A percentile compares a stretch with the other conserved stretches of the same genome.
Conservation (phyloP, 768 basidiomycete genomes). For the Xerocomellus dryophilus region DNA sequence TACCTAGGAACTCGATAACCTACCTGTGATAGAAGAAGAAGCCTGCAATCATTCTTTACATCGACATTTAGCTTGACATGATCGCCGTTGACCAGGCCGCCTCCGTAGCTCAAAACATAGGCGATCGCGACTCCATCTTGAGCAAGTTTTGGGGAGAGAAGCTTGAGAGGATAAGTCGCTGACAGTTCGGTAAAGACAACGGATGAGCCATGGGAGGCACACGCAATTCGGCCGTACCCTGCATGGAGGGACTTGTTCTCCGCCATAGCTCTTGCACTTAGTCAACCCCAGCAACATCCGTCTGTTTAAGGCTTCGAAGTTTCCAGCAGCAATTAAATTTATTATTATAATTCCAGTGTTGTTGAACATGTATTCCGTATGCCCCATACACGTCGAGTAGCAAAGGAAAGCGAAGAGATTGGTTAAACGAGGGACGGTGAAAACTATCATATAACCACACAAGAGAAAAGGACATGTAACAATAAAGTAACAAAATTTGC, state of each 20-base stretch:
- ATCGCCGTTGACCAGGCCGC: slow-evolving; percentile 89
- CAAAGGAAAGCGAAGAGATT: slow-evolving; percentile 13
- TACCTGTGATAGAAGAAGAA: slow-evolving; percentile 86
- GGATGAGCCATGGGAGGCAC: slow-evolving; percentile 49
- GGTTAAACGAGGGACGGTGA: slow-evolving; percentile 22
- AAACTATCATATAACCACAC: slow-evolving; percentile 29
- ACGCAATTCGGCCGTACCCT: slow-evolving; percentile 59
- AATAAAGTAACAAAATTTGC: slow-evolving; percentile 27
- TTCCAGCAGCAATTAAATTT: slow-evolving; percentile 15
- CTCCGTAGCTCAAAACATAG: slow-evolving; percentile 86
- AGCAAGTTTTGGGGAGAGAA: slow-evolving; percentile 66
- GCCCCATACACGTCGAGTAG: slow-evolving; percentile 38
- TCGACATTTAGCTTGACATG: slow-evolving; percentile 58
- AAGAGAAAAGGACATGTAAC: slow-evolving; percentile 24
- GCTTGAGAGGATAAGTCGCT: slow-evolving; percentile 83
- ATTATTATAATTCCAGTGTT: slow-evolving; percentile 18
- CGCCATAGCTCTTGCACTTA: not conserved
- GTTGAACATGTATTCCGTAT: slow-evolving; percentile 35
- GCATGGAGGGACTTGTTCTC: slow-evolving; percentile 13
- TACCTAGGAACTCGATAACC: slow-evolving; percentile 14
- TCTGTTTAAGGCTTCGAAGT: not conserved
- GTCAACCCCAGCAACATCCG: not conserved
- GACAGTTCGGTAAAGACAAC: slow-evolving; percentile 72
- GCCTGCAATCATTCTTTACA: slow-evolving; percentile 51
- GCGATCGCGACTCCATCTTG: slow-evolving; percentile 56